Conservation (phyloP, 148 eudicot genomes). For the Bassia scoparia region DNA sequence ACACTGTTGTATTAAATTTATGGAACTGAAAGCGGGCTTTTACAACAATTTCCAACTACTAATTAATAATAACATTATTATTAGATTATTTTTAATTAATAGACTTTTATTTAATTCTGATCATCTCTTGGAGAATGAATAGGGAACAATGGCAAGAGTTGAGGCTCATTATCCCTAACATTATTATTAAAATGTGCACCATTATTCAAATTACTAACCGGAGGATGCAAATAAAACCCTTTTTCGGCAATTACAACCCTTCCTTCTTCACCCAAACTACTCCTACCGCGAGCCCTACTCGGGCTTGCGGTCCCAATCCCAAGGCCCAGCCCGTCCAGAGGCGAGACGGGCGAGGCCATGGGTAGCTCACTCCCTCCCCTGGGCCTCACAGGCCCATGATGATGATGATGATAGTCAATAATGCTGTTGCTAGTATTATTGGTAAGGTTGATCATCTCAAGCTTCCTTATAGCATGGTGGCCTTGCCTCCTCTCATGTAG, state of each 20-base stretch:
- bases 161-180: constrained; percentile 20
- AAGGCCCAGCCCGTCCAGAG: constrained; percentile 31
- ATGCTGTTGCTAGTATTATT: background rate
- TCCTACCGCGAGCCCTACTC: background rate
- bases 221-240: constrained; percentile 30
- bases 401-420: background rate
- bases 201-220: constrained; percentile 7
- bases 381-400: constrained; percentile 14
- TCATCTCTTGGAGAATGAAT: constrained; percentile 27
- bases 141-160: constrained; percentile 36
- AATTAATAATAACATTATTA: background rate
- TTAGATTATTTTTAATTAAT: too few species aligned
- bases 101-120: background rate
- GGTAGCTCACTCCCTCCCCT: constrained; percentile 10
- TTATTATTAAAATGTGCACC: too few species aligned
- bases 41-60: background rate
- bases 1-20: too few species aligned
- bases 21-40: too few species aligned
- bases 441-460: constrained; percentile 31
- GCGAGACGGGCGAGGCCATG: constrained; percentile 30
- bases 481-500: constrained; percentile 33
- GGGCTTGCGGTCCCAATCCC: constrained; percentile 28
- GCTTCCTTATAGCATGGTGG: constrained; percentile 22
- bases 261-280: constrained; percentile 15
- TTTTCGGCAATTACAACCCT: constrained; percentile 26